phyloP scores from a whole-genome alignment of 1,284 basidiomycete species.

The Chalciporus sp. region DNA sequence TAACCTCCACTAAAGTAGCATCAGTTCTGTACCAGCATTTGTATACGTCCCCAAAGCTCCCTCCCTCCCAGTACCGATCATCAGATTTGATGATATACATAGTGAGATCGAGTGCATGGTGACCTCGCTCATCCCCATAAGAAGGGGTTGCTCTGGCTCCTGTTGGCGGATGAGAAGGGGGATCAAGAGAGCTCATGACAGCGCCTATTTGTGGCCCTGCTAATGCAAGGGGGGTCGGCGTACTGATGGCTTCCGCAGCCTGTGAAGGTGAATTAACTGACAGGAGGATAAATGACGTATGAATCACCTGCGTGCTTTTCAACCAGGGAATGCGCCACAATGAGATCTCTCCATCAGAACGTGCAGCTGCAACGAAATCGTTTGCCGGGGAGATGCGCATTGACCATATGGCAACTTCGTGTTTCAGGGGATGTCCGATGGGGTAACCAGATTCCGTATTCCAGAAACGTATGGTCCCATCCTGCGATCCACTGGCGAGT shows the following conservation, averaged over 20 bases:
- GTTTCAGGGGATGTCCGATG: background rate
- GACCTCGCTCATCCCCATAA: no score
- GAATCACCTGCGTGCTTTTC: background rate
- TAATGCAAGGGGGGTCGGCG: no score
- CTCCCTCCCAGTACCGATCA: background rate
- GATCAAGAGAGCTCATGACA: no score
- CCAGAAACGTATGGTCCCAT: slow-evolving; percentile 18
- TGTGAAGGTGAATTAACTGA: no score
- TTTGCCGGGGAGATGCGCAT: slow-evolving; percentile 13
- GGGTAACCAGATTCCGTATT: slow-evolving; percentile 1
- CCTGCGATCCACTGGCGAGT: slow-evolving; percentile 11
- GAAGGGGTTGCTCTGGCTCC: no score
- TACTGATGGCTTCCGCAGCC: no score
- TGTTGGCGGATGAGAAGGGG: no score
- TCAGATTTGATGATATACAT: background rate
- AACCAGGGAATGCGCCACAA: slow-evolving; percentile 3
- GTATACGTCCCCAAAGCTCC: slow-evolving; percentile 14
- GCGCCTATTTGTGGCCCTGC: no score
- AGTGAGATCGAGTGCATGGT: slow-evolving; percentile 12
- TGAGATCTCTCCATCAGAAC: rapidly evolving
- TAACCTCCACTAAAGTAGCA: background rate
- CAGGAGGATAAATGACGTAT: no score
- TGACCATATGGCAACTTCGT: rapidly evolving
- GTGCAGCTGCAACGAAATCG: background rate
- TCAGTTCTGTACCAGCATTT: slow-evolving; percentile 4